Evolutionary conservation across 2,329 filamentous ascomycete genomes (phyloP).

Genomic region (Ceratocystis eucalypticola): DNA sequence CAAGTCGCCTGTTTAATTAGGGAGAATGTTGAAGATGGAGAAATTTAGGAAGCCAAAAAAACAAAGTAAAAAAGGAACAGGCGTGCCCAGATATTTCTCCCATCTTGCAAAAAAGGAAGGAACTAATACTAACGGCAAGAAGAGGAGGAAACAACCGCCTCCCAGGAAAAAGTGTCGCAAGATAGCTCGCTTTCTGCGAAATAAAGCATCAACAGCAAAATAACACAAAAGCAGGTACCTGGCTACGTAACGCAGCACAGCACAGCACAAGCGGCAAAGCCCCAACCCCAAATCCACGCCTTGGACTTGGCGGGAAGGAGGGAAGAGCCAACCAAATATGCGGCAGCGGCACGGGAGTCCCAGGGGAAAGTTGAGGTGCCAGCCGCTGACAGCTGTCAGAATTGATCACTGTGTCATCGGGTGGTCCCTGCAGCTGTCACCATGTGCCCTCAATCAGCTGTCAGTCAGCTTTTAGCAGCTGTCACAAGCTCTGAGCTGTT

Average conservation of each 20-base stretch:
- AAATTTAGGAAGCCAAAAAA: neutral
- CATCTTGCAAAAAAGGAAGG: neutral
- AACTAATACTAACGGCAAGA: neutral
- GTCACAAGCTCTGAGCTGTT: neutral
- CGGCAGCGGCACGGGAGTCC: neutral
- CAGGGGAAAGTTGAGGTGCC: neutral
- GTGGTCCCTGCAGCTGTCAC: neutral
- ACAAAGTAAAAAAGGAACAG: neutral
- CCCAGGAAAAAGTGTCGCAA: neutral
- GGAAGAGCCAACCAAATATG: neutral
- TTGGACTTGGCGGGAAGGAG: neutral
- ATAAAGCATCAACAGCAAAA: neutral
- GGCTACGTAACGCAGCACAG: neutral
- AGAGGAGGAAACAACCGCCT: neutral
- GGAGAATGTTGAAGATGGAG: slow-evolving; percentile 7
- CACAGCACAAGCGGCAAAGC: neutral
- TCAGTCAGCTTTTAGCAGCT: neutral
- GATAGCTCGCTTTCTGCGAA: neutral
- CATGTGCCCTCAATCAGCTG: neutral
- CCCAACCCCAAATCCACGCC: neutral
- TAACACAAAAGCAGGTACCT: slow-evolving; percentile 5
- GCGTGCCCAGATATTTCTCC: neutral
- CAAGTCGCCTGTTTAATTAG: neutral
- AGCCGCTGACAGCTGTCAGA: neutral
- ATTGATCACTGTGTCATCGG: neutral